Conservation (phyloP, 2,329 filamentous ascomycete species). For the Exophiala lecanii-corni region DNA sequence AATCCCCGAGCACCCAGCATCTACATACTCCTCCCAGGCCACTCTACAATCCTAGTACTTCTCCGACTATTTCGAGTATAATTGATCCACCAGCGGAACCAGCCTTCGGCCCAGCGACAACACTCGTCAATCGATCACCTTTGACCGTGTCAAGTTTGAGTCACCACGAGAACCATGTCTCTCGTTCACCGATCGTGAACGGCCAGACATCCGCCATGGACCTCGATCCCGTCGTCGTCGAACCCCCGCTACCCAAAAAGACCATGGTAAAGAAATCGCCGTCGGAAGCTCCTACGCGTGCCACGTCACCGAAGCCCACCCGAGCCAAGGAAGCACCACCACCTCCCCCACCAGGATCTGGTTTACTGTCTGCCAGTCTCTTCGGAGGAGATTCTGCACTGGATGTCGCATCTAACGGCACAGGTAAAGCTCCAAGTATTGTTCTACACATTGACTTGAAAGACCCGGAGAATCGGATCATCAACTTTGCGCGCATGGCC, state of each 20-base stretch:
- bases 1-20: slow-evolving; percentile 65
- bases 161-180: slow-evolving; percentile 34
- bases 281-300: slow-evolving; percentile 49
- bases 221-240: slow-evolving; percentile 20
- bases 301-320: slow-evolving; percentile 54
- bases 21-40: slow-evolving; percentile 46
- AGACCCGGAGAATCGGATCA: slow-evolving; percentile 79
- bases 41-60: slow-evolving; percentile 70
- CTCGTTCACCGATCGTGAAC: slow-evolving; percentile 12
- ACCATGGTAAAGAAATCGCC: slow-evolving; percentile 39
- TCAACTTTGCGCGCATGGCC: slow-evolving; percentile 92
- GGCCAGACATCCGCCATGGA: slow-evolving; percentile 19
- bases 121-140: slow-evolving; percentile 22
- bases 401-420: slow-evolving; percentile 39
- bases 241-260: slow-evolving; percentile 29
- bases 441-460: slow-evolving; percentile 76
- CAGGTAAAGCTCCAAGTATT: slow-evolving; percentile 64
- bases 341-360: slow-evolving; percentile 58
- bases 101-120: slow-evolving; percentile 11
- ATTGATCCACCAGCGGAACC: slow-evolving; percentile 59
- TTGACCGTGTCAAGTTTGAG: slow-evolving; percentile 26
- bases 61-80: slow-evolving; percentile 85
- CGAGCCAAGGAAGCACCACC: slow-evolving; percentile 53
- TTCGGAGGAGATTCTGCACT: slow-evolving; percentile 51
- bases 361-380: slow-evolving; percentile 58